These are phyloP conservation scores for Ceratocystis cacaofunesta DNA, from an alignment of 2,329 filamentous ascomycete genomes.

Conservation along the genomic window DNA sequence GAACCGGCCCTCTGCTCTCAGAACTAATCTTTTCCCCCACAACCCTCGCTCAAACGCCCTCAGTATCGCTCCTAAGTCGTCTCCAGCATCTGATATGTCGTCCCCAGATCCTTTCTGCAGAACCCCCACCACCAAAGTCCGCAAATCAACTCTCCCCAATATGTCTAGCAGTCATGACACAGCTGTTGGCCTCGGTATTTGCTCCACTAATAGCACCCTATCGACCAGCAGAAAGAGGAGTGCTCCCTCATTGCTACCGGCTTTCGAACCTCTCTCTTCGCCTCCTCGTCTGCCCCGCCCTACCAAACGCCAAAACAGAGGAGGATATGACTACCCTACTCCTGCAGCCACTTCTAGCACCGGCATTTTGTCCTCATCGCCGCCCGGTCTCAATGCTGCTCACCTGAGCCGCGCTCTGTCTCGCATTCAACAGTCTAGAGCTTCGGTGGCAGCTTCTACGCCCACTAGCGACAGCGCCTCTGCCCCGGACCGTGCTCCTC, in stretches of 20 bases:
- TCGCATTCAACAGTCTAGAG: conserved; percentile 11
- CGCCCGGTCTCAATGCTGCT: conserved; percentile 34
- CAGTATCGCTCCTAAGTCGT: not conserved
- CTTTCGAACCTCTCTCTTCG: conserved; percentile 68
- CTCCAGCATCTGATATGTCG: not conserved
- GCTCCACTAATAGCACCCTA: not conserved
- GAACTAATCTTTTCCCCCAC: not conserved
- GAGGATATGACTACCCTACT: conserved; percentile 59
- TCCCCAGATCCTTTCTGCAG: not conserved
- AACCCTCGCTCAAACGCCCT: not conserved
- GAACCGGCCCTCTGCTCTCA: not conserved
- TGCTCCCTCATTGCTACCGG: conserved; percentile 55
- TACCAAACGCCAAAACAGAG: conserved; percentile 45
- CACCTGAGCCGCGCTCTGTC: conserved; percentile 26
- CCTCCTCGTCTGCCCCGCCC: conserved; percentile 57
- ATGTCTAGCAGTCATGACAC: not conserved
- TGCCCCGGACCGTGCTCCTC: conserved; percentile 54
- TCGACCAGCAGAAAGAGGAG: conserved; percentile 37
- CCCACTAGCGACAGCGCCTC: not conserved
- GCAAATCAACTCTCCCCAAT: not conserved
- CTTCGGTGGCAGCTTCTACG: not conserved
- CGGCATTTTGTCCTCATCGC: conserved; percentile 76
- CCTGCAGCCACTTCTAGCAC: conserved; percentile 89
- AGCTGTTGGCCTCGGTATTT: not conserved
- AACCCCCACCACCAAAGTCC: not conserved